Base-by-base conservation (phyloP, 2,329 filamentous ascomycete genomes). In the Truncatella angustata region DNA sequence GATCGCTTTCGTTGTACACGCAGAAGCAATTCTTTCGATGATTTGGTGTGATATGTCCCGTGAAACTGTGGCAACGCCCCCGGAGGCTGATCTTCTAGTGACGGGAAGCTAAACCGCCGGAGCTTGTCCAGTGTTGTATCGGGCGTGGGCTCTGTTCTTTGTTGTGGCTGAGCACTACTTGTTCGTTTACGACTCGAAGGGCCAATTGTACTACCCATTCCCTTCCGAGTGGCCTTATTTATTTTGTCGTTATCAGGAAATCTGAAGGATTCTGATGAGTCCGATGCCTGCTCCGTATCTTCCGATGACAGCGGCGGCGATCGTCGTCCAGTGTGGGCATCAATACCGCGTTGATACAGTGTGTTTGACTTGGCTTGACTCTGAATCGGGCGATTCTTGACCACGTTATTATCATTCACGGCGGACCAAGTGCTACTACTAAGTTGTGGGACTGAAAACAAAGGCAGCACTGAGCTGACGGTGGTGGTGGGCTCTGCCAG, bases 401-500 rank as follows among this genome's bases (percentile, higher is more conserved):
- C n/a, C n/a, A n/a, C n/a, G n/a, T n/a, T n/a, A n/a, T n/a, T n/a
- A n/a, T n/a, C n/a, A n/a, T n/a, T n/a, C n/a, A n/a, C n/a, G n/a
- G n/a, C n/a, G n/a, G n/a, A n/a, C n/a, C n/a, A n/a, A n/a, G n/a
- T n/a, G n/a, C n/a, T n/a, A n/a, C n/a, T n/a, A n/a, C n/a, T n/a
- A 36, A 18, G 34, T 12, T 32, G n/a, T 14, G 37, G 12, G 4
- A 7, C 11, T 18, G 20, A 24, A 39, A 67, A 65, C 6, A 58
- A 63, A 24, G 66, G 60, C 24, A 51, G 56, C 23, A 61, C 58
- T 2, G 59, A 63, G 43, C 55, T 64, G 39, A 67, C 62, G 1
- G 66, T 68, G 1, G 63, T 66, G 32, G 63, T 60, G 14, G 65
- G 64, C 14, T 64, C 62, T 14, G 63, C 65, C 23, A 58, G 53